Evolutionary conservation across 352 stramenopile genomes (phyloP), one percentile per base, ranked within the genome.

Genomic region (Globisporangium paroecandrum): DNA sequence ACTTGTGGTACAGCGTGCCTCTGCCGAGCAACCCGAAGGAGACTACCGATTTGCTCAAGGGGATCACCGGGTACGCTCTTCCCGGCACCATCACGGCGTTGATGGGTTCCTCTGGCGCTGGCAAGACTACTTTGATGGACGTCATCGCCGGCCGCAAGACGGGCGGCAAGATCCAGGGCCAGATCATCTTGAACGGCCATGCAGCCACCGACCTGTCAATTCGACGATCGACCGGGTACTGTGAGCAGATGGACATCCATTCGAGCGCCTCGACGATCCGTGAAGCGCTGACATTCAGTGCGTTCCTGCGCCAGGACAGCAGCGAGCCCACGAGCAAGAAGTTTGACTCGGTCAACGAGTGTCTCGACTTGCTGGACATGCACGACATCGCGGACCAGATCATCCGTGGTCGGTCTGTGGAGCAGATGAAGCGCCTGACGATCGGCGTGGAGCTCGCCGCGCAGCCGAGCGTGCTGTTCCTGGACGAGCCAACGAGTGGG

Each of bases 41-140:
- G 27, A 29, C 27, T 29, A 4, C 4, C 27, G 1, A 29, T 29
- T 29, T 29, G 27, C 27, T 29, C 27, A 29, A 29, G 27, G 27
- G 27, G 27, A 29, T 29, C 27, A 29, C 27, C 27, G 27, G 73
- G 2, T 62, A 65, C 38, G 69, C 71, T 12, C 22, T 49, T 7
- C 77, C 76, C 0, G 73, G 77, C 1, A 58, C 58, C 3, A 73
- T 83, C 12, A 73, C 70, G 1, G 77, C 77, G 18, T 56, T 85
- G 25, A 81, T 83, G 69, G 77, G 77, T 3, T 66, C 69, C 0
- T 72, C 62, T 4, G 78, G 80, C 29, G 77, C 82, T 25, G 87
- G 89, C 1, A 96, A 97, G 69, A 95, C 89, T 8, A 97, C 91
- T 1, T 72, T 97, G 12, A 83, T 95, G 58, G 89, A 98, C 76